Base-by-base conservation (phyloP, 78 protist species). In the Dictyostelium firmibasis region DNA sequence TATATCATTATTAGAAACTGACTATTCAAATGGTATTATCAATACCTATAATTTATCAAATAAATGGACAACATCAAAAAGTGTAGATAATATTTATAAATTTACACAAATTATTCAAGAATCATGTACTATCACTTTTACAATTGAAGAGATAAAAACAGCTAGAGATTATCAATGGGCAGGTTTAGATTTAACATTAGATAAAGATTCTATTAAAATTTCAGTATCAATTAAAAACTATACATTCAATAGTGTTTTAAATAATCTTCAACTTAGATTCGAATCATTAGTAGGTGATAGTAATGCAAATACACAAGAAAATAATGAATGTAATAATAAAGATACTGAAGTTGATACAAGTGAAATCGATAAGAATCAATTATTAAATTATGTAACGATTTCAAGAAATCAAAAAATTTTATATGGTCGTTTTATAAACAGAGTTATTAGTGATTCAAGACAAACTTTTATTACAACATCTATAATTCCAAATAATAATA, bases 401-500 rank as follows among this genome's bases (percentile, higher is more conserved):
- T 67, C 69, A 33, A 33, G 33, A 10, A 78, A 87, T 36, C 79
- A 83, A 36, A 72, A 35, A 38, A 31, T 77, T 7, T 18, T 87
- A 6, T 62, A 78, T 60, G 93, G 93, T 78, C 67, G 85, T 16
- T 87, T 87, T 47, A 35, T 78, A 3, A 64, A 76, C 8, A 36
- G 33, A 16, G 85, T 62, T 4, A 14, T 87, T 2, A 60, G 79
- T 4, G 85, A 87, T 29, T 75, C 79, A 16, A 18, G 85, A 27
- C 33, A 25, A 25, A 31, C 77, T 3, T 70, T 70, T 27, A 70
- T 70, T 14, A 29, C 77, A 70, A 29, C 77, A 0, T 27, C 41
- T 31, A 4, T 70, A 13, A 14, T 70, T 14, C 3, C 77, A 31
- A 31, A 70, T 14, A 29, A 25, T 29, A 29, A 25, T 29, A 29